Base-by-base conservation (phyloP, 768 basidiomycete species). In the Lyophyllum semitale region DNA sequence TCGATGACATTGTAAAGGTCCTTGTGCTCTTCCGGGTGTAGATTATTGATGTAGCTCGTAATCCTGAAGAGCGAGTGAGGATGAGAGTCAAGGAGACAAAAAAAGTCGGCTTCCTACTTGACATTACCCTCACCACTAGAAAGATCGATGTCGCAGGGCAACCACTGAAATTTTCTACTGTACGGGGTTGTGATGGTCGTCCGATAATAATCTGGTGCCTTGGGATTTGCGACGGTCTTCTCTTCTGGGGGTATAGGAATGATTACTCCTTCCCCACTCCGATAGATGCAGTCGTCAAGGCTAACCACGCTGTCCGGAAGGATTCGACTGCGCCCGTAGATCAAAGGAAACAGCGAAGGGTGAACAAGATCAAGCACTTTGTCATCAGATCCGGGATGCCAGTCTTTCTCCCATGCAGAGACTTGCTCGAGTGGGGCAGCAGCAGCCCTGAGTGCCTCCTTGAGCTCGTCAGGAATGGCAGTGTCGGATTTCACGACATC, bases 301-400 rank as follows among this genome's bases (percentile, higher is more conserved):
- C 57, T 51, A 30, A 57, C 48, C 25, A 47, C n/a, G 29, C 26
- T 45, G 35, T 53, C 20, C 1, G 38, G 37, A 18, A 64, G 53
- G 8, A 61, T 55, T 22, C 53, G 33, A 3, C 63, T 71, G 18
- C 61, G 62, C 13, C 64, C 70, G 50, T 75, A 74, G 15, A 69
- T 58, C 4, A 77, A 30, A 30, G 66, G 66, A 58, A 65, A 77
- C 4, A 77, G 69, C 1, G 76, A 71, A 45, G 77, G 76, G 45
- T 79, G 73, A 1, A 77, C 71, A 27, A 77, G 67, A 50, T 77
- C 74, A 17, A 78, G 72, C 0, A 77, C 76, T 37, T 71, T 70
- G 1, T 64, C 56, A 51, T 77, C 64, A 0, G 74, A 73, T 12
- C 67, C 64, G 7, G 76, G 77, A 57, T 77, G 76, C 77, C 77